Percentiles rank a stretch among this genome's conserved stretches.
These are phyloP conservation scores for Pichia sporocuriosa DNA, from an alignment of 805 yeast species.

Conservation along the genomic window DNA sequence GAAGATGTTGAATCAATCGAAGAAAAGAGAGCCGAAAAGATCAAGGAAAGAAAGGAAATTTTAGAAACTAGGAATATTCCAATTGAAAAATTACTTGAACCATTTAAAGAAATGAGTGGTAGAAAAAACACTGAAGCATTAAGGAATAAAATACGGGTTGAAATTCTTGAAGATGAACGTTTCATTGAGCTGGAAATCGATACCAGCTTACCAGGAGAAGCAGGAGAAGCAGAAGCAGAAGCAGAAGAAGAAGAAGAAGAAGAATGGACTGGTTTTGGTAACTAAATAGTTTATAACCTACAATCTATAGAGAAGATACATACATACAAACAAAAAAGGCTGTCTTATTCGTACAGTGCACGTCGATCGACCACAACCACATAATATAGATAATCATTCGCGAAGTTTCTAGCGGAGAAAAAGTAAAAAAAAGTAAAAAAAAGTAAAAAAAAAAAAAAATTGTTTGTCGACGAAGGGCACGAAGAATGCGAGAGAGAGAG, in stretches of 20 bases:
- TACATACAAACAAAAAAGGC: no score
- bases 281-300: background rate
- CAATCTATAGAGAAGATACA: no score
- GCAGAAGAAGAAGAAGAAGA: conserved; percentile 18
- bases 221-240: conserved; percentile 19
- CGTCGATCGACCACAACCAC: no score
- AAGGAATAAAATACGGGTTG: conserved; percentile 56
- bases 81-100: conserved; percentile 45
- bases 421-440: no score
- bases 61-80: conserved; percentile 37
- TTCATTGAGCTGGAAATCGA: conserved; percentile 57
- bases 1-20: conserved; percentile 5
- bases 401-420: no score
- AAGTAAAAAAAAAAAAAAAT: no score
- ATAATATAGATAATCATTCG: no score
- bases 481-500: no score
- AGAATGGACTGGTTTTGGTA: conserved; percentile 19
- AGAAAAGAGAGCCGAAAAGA: conserved; percentile 11
- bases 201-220: conserved; percentile 20
- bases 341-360: no score
- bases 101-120: conserved; percentile 48
- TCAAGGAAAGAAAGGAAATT: conserved; percentile 17
- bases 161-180: conserved; percentile 59
- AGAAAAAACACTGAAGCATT: conserved; percentile 54
- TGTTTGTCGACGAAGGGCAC: no score